Base-by-base conservation (phyloP, 805 yeast genomes). In the Brettanomyces sp. region DNA sequence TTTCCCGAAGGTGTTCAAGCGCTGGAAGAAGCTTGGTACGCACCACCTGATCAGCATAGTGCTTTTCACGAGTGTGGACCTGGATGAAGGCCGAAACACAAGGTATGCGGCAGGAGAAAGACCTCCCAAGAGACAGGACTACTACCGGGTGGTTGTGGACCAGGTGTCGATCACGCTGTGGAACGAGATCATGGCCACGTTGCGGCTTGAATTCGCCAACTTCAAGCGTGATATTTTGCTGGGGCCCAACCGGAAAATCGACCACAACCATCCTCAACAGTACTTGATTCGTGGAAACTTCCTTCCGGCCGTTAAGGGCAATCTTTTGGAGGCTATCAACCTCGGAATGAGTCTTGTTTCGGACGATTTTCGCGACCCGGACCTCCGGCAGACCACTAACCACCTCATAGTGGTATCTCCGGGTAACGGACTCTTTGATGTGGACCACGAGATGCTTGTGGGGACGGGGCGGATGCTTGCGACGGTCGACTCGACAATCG, bases 361-460 rank as follows among this genome's bases (percentile, higher is more conserved):
- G 9, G 85, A 86, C 56, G 81, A 88, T 46, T 85, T 89, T 59
- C 71, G 80, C 44, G 93, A 87, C 57, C 81, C 95, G 1, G 97
- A 91, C 60, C 68, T 93, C 43, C 76, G 93, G 49, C 93, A 90
- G 50, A 86, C 96, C 2, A 80, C 91, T n/a, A 81, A 80, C n/a
- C 96, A 93, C 63, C 84, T 88, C 42, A 78, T 90, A 46, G 70
- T 93, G 7, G 77, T 90, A 2, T 82, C 96, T 4, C 95, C 99
- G 0, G 96, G 98, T 3, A 79, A 95, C 1, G 99, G 99, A 1
- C 65, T 93, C 12, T 93, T 80, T 62, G 99, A 93, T 64, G 96
- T 91, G 7, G 95, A 90, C 51, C 83, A 82, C 59, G 82, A 81
- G 49, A 72, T 86, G 49, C 67, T 93, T 53, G 68, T 82, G 40